Evolutionary conservation across 768 basidiomycete genomes (phyloP), one percentile per base, ranked within the genome.

Genomic region (Boletus vinaceobasis): DNA sequence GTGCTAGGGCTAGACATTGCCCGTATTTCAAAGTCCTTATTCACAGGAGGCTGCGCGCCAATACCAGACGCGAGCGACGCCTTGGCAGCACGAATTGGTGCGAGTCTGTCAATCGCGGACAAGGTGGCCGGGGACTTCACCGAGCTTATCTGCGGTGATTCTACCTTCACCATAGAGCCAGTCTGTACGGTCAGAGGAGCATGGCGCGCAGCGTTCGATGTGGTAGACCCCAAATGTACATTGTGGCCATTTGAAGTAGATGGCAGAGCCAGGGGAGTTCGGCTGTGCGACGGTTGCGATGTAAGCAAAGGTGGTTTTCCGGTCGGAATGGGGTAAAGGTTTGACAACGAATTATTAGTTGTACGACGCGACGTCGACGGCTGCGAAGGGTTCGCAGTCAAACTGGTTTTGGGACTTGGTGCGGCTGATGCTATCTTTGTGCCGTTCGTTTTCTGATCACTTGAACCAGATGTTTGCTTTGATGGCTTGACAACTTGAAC

Each of bases 31-130:
- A 17, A 35, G 19, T 7, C 33, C 15, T 19, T 39, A 33, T 14
- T 48, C 46, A 36, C 50, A 48, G 48, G 11, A 39, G 65, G 54
- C 45, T 57, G 55, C n/a, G 23, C 4, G n/a, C 45, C 36, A 29
- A 45, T n/a, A 36, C 52, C 38, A 32, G 60, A 52, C 15, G 36
- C 36, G 31, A 72, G 57, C 8, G 63, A 57, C 1, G 67, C 69
- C 45, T 72, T 71, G 7, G 60, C 69, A 27, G 71, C 71, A 27
- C 69, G 69, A 55, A 71, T 71, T 21, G 69, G 69, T 5, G 71
- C 69, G 7, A 72, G 58, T 55, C 66, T 72, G 36, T 71, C 69
- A 29, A 43, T 11, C 4, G 46, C 52, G 3, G 59, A 59, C 13
- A 26, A 19, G 9, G 31, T 5, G 31, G 33, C 50, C 14, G 60